Conservation (phyloP, 495 filamentous ascomycete species). For the Schizothecium vesticola region DNA sequence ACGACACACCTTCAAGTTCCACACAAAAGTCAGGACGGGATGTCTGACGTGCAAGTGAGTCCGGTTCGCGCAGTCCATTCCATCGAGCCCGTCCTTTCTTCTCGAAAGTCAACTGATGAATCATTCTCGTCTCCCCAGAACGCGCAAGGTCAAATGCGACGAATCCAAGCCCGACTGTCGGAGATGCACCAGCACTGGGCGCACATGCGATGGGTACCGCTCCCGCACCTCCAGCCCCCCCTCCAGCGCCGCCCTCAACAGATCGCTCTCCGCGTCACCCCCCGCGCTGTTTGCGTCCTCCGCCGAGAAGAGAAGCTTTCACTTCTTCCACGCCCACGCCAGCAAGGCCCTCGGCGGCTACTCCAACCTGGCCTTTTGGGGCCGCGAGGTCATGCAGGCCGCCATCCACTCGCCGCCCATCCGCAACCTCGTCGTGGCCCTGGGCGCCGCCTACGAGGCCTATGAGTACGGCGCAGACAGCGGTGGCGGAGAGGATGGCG, state of each 20-base stretch:
- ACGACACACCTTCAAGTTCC: background rate
- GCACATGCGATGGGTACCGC: constrained; percentile 42
- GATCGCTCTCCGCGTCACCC: background rate
- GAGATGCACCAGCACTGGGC: constrained; percentile 43
- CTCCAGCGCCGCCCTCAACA: background rate
- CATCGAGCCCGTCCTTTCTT: constrained; percentile 7
- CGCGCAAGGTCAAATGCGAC: constrained; percentile 51
- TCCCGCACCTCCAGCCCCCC: background rate
- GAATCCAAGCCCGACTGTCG: constrained; percentile 45
- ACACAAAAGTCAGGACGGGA: constrained; percentile 16
- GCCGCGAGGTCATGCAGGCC: constrained; percentile 19
- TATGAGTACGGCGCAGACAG: background rate
- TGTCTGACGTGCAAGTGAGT: constrained; percentile 23
- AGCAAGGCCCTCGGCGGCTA: constrained; percentile 12
- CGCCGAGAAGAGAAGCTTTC: constrained; percentile 18
- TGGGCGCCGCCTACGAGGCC: constrained; percentile 19
- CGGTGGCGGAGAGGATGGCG: background rate
- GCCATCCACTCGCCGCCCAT: constrained; percentile 19
- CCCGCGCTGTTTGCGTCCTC: constrained; percentile 12
- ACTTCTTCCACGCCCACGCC: constrained; percentile 15
- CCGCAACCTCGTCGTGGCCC: constrained; percentile 19
- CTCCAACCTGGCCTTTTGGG: constrained; percentile 19
- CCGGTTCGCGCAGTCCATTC: too few species aligned
- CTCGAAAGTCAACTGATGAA: background rate
- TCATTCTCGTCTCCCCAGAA: constrained; percentile 23